phyloP scores from a whole-genome alignment of 2,329 filamentous ascomycete species.

The Cladosporium sp. region DNA sequence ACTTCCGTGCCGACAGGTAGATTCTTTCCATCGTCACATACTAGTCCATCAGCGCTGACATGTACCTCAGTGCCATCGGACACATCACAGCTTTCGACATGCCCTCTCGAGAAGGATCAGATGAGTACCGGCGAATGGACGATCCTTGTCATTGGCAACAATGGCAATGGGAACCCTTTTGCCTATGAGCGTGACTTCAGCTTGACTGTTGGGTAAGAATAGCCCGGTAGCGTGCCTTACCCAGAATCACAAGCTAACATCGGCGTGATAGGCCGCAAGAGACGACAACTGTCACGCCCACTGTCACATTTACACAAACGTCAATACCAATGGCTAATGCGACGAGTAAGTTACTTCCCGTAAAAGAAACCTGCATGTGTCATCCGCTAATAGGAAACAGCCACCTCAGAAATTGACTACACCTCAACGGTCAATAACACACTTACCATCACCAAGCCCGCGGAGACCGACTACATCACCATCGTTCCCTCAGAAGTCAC shows the following conservation, averaged over 20 bases:
- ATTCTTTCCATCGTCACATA: neutral
- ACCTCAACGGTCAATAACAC: constrained; percentile 15
- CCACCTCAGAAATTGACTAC: constrained; percentile 14
- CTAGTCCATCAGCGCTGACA: neutral
- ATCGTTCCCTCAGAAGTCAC: constrained; percentile 10
- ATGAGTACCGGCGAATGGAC: constrained; percentile 18
- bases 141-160: constrained; percentile 18
- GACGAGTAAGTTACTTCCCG: neutral
- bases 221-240: neutral
- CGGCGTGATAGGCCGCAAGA: constrained; percentile 11
- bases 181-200: constrained; percentile 17
- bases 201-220: constrained; percentile 11
- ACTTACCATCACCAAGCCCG: constrained; percentile 11
- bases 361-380: neutral
- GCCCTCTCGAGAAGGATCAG: constrained; percentile 18
- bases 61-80: constrained; percentile 8
- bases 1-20: constrained; percentile 5
- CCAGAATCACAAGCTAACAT: neutral
- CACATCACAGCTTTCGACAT: constrained; percentile 17
- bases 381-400: neutral
- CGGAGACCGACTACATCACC: constrained; percentile 12
- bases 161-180: constrained; percentile 18
- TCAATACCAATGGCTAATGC: constrained; percentile 10
- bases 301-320: constrained; percentile 17
- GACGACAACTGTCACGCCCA: constrained; percentile 18